phyloP scores from a whole-genome alignment of 306 rosid species.

The Dryas octopetala region DNA sequence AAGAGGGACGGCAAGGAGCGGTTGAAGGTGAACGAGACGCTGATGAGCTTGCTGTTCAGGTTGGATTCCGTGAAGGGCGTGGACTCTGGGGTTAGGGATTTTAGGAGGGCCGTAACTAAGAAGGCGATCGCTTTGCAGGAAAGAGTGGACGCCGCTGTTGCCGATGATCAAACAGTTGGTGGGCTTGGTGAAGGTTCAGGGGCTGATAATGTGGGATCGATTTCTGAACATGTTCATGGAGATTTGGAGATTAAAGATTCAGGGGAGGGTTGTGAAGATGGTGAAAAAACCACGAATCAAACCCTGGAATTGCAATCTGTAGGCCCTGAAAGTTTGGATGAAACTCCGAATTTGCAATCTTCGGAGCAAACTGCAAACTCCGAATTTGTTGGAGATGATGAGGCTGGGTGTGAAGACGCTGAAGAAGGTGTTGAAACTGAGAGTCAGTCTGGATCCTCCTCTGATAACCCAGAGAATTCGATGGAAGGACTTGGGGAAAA shows the following conservation, averaged over 20 bases:
- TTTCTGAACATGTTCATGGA: slow-evolving; percentile 7
- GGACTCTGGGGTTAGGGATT: slow-evolving; percentile 52
- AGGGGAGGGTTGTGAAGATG: neutral
- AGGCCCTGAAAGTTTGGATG: neutral
- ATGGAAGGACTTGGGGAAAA: neutral
- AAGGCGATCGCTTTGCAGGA: slow-evolving; percentile 70
- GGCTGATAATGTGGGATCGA: neutral
- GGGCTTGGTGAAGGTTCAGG: neutral
- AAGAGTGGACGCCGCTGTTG: slow-evolving; percentile 40
- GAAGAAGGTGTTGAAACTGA: slow-evolving; percentile 7
- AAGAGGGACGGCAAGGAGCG: slow-evolving; percentile 52
- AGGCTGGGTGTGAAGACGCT: neutral
- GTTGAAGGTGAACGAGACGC: slow-evolving; percentile 47
- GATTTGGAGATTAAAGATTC: too few species aligned
- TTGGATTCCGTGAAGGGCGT: slow-evolving; percentile 64
- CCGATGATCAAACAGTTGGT: neutral
- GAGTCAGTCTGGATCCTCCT: slow-evolving; percentile 10
- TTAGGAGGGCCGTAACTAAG: slow-evolving; percentile 52
- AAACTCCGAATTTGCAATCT: neutral
- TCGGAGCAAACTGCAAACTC: neutral
- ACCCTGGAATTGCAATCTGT: neutral
- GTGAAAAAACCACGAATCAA: neutral
- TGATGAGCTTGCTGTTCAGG: slow-evolving; percentile 63
- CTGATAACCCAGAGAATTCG: neutral
- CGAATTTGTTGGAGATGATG: too few species aligned